phyloP scores from a whole-genome alignment of 306 rosid species.

The Castanea sativa region DNA sequence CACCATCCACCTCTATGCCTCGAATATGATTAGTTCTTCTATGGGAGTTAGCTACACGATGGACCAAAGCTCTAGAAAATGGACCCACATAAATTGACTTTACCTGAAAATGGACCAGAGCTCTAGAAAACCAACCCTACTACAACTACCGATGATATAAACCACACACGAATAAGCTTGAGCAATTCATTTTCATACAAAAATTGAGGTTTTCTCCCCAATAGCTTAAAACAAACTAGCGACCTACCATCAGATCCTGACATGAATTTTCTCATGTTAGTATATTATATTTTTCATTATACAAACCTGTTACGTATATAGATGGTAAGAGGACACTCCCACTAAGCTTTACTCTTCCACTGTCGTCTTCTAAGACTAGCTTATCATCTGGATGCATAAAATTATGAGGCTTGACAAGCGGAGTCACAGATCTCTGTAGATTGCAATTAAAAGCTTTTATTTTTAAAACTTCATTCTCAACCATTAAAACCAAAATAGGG shows the following conservation, averaged over 20 bases:
- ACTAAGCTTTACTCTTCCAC: constrained; percentile 87
- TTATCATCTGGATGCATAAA: constrained; percentile 72
- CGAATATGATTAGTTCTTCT: too few relatives aligned
- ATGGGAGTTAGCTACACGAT: too few relatives aligned
- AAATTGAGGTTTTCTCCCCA: not conserved
- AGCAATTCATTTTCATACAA: not conserved
- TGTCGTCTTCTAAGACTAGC: constrained; percentile 86
- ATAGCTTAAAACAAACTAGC: not conserved
- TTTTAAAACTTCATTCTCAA: constrained; percentile 13
- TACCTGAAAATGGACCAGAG: not conserved
- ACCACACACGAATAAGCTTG: not conserved
- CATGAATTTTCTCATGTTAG: constrained; percentile 1
- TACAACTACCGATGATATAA: not conserved
- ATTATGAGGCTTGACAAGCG: constrained; percentile 72
- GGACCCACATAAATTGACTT: not conserved
- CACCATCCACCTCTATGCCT: too few relatives aligned
- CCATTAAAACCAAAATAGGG: not conserved
- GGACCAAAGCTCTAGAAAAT: too few relatives aligned
- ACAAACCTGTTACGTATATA: constrained; percentile 74
- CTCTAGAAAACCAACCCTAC: constrained; percentile 13
- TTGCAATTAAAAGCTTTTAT: constrained; percentile 2
- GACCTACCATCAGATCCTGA: constrained; percentile 2
- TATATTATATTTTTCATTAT: constrained; percentile 6
- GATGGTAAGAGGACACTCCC: constrained; percentile 68
- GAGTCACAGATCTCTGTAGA: constrained; percentile 61